A percentile compares a stretch with the other conserved stretches of the same genome.
phyloP scores from a whole-genome alignment of 2,329 filamentous ascomycete species.

The Xylariaceae sp. region DNA sequence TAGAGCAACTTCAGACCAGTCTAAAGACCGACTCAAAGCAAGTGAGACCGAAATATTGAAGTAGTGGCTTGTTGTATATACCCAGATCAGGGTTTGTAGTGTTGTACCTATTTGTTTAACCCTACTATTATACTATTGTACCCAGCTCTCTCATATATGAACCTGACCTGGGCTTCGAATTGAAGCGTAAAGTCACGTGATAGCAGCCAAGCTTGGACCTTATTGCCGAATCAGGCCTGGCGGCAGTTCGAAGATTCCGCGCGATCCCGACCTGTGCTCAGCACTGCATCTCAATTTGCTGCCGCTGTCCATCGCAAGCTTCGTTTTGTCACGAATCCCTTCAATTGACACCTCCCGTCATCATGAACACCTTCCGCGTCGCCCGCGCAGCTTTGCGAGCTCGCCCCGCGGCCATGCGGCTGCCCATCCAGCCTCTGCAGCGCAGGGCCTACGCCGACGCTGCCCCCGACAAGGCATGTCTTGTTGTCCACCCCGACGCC shows the following conservation, averaged over 20 bases:
- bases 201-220: constrained; percentile 20
- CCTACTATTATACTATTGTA: too few species aligned
- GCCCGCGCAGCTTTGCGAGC: constrained; percentile 85
- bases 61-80: too few species aligned
- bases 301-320: constrained; percentile 40
- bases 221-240: constrained; percentile 39
- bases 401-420: constrained; percentile 72
- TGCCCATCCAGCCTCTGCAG: constrained; percentile 74
- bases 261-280: constrained; percentile 20
- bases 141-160: too few species aligned
- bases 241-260: constrained; percentile 11
- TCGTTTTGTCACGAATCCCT: constrained; percentile 42
- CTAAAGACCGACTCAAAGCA: too few species aligned
- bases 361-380: constrained; percentile 93
- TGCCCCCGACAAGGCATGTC: constrained; percentile 73
- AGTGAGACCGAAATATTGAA: too few species aligned
- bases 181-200: constrained; percentile 32
- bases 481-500: constrained; percentile 8
- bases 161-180: not conserved
- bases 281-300: constrained; percentile 42
- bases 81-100: too few species aligned
- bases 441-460: constrained; percentile 90
- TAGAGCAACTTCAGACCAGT: too few species aligned
- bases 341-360: constrained; percentile 52
- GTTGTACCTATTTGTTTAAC: too few species aligned